Base-by-base conservation (phyloP, 495 filamentous ascomycete genomes). In the Collariella sp. region DNA sequence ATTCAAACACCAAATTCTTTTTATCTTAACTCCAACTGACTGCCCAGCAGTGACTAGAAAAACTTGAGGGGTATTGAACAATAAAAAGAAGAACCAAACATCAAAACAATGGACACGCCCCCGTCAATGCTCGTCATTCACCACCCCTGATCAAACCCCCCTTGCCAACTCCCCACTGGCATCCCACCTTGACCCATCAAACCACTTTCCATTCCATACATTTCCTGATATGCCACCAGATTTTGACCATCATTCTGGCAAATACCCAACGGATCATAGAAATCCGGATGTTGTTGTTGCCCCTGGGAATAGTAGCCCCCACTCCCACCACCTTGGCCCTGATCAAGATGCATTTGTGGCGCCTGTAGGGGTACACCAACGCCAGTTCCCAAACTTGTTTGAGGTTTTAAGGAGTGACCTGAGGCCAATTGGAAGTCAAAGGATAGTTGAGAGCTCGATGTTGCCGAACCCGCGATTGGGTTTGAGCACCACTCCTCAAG, bases 131-230 rank as follows among this genome's bases (percentile, higher is more conserved):
- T n/a, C n/a, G n/a, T n/a, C n/a, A n/a, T n/a, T n/a, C 41, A 46
- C 29, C 20, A 15, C 36, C 16, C 48, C 11, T 36, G 13, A 18
- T 5, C 22, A 31, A 41, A 41, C 36, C 23, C 48, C 2, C 20
- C 20, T 24, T 52, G 50, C 50, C 50, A 52, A 35, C 7, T 7
- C 29, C 50, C 50, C 50, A 35, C n/a, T n/a, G n/a, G n/a, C n/a
- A n/a, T 24, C 5, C 39, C 50, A 6, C 16, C 39, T 4, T 31
- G 20, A 22, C 3, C 31, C 13, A 35, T 26, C 38, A 42, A 31
- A 9, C 38, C 49, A 16, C 38, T 16, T 11, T 26, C 23, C 16
- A 9, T 24, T 7, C 35, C 39, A 24, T 52, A 42, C 24, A 51
- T 34, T 6, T 26, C 49, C 19, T 34, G 19, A 15, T 34, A 10